Evolutionary conservation across 352 stramenopile species (phyloP).

Genomic region (Chrysophaeum taylorii): DNA sequence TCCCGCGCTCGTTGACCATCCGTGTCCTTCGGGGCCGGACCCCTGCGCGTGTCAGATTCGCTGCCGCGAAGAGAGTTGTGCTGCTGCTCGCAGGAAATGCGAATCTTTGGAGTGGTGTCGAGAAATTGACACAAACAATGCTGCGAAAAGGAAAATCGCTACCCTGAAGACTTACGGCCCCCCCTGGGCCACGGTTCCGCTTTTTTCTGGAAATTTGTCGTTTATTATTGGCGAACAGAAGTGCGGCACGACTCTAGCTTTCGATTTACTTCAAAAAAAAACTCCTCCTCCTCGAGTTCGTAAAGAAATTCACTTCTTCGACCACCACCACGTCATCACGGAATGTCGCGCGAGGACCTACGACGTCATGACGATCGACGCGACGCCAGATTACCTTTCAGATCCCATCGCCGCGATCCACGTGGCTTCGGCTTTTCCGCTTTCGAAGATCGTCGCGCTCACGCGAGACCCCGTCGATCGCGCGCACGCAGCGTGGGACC

Average conservation of each 20-base stretch:
- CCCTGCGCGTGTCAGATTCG: not conserved
- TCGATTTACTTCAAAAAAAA: not conserved
- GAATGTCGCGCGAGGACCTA: not conserved
- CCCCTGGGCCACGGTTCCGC: not conserved
- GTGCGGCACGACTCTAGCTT: conserved; percentile 10
- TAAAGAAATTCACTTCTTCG: conserved; percentile 14
- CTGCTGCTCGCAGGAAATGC: not conserved
- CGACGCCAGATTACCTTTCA: conserved; percentile 5
- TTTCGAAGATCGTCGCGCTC: not conserved
- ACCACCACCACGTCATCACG: conserved; percentile 9
- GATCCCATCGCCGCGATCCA: conserved; percentile 4
- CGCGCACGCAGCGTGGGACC: conserved; percentile 7
- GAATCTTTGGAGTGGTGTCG: not conserved
- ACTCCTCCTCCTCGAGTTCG: not conserved
- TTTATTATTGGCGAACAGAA: conserved; percentile 7
- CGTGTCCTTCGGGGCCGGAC: too few relatives aligned
- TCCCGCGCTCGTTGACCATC: too few relatives aligned
- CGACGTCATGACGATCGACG: not conserved
- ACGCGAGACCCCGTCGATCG: not conserved
- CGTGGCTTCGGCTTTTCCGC: not conserved
- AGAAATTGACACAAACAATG: conserved; percentile 1
- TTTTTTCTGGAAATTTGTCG: not conserved
- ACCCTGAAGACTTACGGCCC: not conserved
- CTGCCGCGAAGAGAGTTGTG: not conserved
- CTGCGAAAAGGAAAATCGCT: not conserved